Evolutionary conservation across 306 rosid species (phyloP), one percentile per base, ranked within the genome.

Genomic region (Quercus cerris): DNA sequence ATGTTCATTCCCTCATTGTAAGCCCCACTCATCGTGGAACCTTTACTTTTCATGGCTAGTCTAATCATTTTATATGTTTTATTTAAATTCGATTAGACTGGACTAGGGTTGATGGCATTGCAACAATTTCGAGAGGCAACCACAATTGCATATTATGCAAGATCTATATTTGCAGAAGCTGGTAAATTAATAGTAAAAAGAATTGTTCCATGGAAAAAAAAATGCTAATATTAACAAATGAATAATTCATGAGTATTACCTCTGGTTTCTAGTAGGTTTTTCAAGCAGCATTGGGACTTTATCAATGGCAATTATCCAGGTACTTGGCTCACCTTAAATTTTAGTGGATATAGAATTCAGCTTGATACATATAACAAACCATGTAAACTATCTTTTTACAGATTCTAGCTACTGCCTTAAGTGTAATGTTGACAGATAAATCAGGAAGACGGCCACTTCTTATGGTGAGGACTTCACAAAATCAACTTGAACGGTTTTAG

Each of bases 111-210:
- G 80, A 94, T 94, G 96, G 83, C 81, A 56, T 82, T 93, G 28
- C 97, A 93, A 82, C 97, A 93, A 81, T 93, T 93, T 58, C 94
- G 94, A 85, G 99, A 95, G 55, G 81, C 85, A 74, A 91, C 84
- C 66, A 97, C 82, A 74, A 85, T 94, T 84, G 80, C 78, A 41
- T 88, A 85, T 69, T 93, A 90, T 31, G 97, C 94, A 66, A 90
- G 89, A 69, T 83, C 91, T 46, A 91, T 93, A 79, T 93, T 94
- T 77, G 66, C 81, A 74, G 84, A 97, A 19, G 91, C 97, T 56
- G 97, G 97, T 93, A 89, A 18, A 85, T 74, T 64, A 17, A 18
- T 2, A 44, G 23, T 10, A 6, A 18, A 0, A 8, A 75, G 27
- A 12, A 7, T 66, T 64, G 41, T 59, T 44, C 30, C 80, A 51